Evolutionary conservation across 371 early-diverging fungal genomes (phyloP).

Genomic region (Mucor piriformis): DNA sequence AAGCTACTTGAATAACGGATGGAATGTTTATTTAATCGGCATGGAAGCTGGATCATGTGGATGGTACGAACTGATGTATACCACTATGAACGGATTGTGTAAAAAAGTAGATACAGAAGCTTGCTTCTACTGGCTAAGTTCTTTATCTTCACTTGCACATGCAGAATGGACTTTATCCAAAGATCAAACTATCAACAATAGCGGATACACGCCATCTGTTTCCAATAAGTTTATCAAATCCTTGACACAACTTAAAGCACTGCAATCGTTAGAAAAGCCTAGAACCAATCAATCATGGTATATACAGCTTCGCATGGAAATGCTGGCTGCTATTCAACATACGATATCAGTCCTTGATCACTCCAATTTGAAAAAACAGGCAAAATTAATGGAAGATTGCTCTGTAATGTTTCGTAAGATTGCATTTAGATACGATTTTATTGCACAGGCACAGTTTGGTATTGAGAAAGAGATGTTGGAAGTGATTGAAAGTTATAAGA

Average conservation of each 20-base stretch:
- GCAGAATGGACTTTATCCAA: conserved; percentile 31
- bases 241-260: conserved; percentile 32
- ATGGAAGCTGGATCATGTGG: conserved; percentile 39
- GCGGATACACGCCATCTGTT: background rate
- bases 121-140: conserved; percentile 33
- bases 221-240: conserved; percentile 1
- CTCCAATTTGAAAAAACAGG: conserved; percentile 8
- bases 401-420: conserved; percentile 29
- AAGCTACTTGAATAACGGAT: conserved; percentile 27
- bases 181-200: background rate
- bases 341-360: conserved; percentile 2
- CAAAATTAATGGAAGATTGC: conserved; percentile 7
- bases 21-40: conserved; percentile 40
- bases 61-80: conserved; percentile 41
- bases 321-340: conserved; percentile 25
- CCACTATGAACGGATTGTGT: conserved; percentile 21
- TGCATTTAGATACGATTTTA: conserved; percentile 38
- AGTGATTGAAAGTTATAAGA: conserved; percentile 32
- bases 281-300: conserved; percentile 31
- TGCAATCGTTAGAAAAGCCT: conserved; percentile 31
- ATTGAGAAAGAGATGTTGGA: conserved; percentile 24
- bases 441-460: conserved; percentile 29
- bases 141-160: conserved; percentile 27
- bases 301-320: conserved; percentile 43
- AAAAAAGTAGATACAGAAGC: conserved; percentile 37